A percentile compares a stretch with the other conserved stretches of the same genome.
phyloP scores from a whole-genome alignment of 1,284 basidiomycete species.

The Phaffia rhodozyma region DNA sequence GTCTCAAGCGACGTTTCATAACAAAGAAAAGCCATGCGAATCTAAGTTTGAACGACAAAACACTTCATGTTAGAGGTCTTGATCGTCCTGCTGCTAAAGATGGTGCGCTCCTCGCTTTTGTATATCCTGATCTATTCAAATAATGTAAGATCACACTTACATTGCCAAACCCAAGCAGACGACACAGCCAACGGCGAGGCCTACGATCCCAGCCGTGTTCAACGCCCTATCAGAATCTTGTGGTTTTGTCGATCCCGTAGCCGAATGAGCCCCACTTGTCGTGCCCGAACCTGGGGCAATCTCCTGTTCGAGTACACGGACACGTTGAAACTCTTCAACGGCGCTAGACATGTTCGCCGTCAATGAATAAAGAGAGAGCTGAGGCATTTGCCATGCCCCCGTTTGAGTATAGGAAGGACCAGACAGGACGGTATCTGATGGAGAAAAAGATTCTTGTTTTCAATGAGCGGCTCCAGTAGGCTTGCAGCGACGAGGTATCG shows the following conservation, averaged over 20 bases:
- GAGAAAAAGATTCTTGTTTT: conserved; percentile 42
- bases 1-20: too few relatives aligned
- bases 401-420: conserved; percentile 11
- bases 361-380: conserved; percentile 47
- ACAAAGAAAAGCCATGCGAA: too few relatives aligned
- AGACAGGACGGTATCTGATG: conserved; percentile 18
- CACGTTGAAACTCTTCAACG: conserved; percentile 50
- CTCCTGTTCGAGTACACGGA: conserved; percentile 47
- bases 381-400: conserved; percentile 29
- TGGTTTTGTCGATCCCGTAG: background rate
- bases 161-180: conserved; percentile 29
- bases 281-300: conserved; percentile 28
- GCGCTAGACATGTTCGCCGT: conserved; percentile 46
- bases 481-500: too few relatives aligned
- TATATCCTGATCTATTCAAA: too few relatives aligned
- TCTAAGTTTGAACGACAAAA: too few relatives aligned
- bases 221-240: conserved; percentile 14
- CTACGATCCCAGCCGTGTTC: conserved; percentile 8
- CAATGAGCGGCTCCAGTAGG: conserved; percentile 41
- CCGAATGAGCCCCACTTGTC: conserved; percentile 26
- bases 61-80: too few relatives aligned
- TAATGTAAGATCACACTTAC: too few relatives aligned
- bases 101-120: too few relatives aligned
- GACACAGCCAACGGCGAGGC: conserved; percentile 45
- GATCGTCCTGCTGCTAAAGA: too few relatives aligned